Evolutionary conservation across 805 yeast genomes (phyloP).

Genomic region (Candida ovalis): DNA sequence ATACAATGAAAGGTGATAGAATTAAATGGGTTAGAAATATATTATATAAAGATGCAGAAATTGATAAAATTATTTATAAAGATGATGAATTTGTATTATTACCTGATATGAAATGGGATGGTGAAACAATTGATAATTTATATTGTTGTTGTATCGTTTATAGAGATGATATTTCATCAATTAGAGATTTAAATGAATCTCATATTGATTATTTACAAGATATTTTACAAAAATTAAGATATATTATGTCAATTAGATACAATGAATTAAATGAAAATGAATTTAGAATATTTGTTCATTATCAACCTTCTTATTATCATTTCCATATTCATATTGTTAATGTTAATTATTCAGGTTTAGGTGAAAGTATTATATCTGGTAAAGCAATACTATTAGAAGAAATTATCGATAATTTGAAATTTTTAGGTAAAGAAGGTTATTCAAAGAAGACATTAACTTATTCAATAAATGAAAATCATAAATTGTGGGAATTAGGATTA

Average conservation of each 20-base stretch:
- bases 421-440: slow-evolving; percentile 55
- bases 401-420: slow-evolving; percentile 64
- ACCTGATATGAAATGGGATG: slow-evolving; percentile 98
- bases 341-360: slow-evolving; percentile 61
- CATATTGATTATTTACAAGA: slow-evolving; percentile 58
- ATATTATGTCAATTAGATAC: slow-evolving; percentile 46
- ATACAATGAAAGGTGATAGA: slow-evolving; percentile 70
- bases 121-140: slow-evolving; percentile 59
- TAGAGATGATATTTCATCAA: slow-evolving; percentile 61
- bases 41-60: slow-evolving; percentile 74
- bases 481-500: slow-evolving; percentile 52
- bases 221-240: slow-evolving; percentile 42
- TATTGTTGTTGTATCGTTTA: slow-evolving; percentile 76
- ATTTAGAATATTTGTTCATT: slow-evolving; percentile 78
- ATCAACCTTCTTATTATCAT: slow-evolving; percentile 95
- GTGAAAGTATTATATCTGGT: slow-evolving; percentile 68
- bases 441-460: slow-evolving; percentile 56
- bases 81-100: slow-evolving; percentile 69
- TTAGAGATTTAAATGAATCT: slow-evolving; percentile 63
- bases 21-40: slow-evolving; percentile 90
- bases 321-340: slow-evolving; percentile 90
- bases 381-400: slow-evolving; percentile 81
- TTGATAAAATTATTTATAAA: slow-evolving; percentile 71
- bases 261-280: slow-evolving; percentile 43
- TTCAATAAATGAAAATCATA: slow-evolving; percentile 72